Conservation (phyloP, 1,284 basidiomycete species). For the Hymenochaete sp. region DNA sequence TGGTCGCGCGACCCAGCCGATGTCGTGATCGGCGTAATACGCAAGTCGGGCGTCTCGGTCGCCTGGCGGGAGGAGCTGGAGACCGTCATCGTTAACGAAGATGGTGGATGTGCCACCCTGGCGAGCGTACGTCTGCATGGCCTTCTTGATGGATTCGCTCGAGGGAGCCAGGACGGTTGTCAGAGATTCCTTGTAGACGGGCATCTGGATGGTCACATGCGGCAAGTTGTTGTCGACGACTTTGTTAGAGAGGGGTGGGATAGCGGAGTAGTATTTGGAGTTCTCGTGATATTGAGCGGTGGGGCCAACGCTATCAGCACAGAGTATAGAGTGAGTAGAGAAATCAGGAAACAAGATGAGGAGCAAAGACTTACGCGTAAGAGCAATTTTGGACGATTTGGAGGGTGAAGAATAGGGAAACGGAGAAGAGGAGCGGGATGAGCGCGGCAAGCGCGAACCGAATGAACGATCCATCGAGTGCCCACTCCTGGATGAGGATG, state of each 20-base stretch:
- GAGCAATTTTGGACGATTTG: constrained; percentile 54
- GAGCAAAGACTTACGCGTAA: constrained; percentile 36
- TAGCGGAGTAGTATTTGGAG: constrained; percentile 62
- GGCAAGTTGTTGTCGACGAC: constrained; percentile 53
- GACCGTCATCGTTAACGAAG: constrained; percentile 71
- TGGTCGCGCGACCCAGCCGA: constrained; percentile 79
- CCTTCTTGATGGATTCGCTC: constrained; percentile 71
- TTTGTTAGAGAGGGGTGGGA: constrained; percentile 46
- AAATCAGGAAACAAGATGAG: background rate
- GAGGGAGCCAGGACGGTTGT: constrained; percentile 67
- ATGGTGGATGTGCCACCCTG: constrained; percentile 74
- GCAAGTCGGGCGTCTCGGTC: constrained; percentile 58
- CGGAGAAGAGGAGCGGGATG: no score
- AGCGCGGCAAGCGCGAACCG: constrained; percentile 62
- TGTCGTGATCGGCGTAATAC: constrained; percentile 74
- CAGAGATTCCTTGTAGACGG: constrained; percentile 73
- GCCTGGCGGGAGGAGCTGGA: constrained; percentile 48
- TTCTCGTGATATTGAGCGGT: constrained; percentile 71
- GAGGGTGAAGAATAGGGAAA: constrained; percentile 44
- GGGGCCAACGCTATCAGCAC: constrained; percentile 36
- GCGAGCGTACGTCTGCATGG: constrained; percentile 79
- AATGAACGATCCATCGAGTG: constrained; percentile 53
- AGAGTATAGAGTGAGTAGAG: no score
- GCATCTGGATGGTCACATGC: constrained; percentile 70
- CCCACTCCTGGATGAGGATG: constrained; percentile 54